Base-by-base conservation (phyloP, 148 eudicot genomes). In the Euryodendron excelsum region DNA sequence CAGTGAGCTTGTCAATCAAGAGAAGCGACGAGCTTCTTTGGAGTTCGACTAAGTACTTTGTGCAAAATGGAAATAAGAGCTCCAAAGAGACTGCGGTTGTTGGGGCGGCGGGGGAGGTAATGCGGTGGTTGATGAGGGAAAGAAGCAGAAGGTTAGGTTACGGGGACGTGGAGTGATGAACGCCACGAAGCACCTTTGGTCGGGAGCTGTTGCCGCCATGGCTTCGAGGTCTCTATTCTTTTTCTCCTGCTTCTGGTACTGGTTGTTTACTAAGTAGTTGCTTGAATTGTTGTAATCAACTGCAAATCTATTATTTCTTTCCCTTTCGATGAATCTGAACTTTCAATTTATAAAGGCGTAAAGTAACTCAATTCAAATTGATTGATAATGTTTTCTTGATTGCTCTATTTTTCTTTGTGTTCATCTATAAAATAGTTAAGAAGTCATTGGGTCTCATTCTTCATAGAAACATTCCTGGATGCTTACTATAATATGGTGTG, bases 141-240 rank as follows among this genome's bases (percentile, higher is more conserved):
- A 73, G 80, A 78, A 66, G 69, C 58, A 53, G 60, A 74, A 30
- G 58, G 64, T 44, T 45, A 44, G 83, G 23, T 47, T 80, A 1
- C 75, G 84, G 56, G 80, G 91, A 69, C 77, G 80, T 23, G 89
- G 90, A 15, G 91, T 96, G 18, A 74, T 92, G 78, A 94, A 94
- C 84, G 84, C 98, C 4, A 75, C 92, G 52, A 94, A 92, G 78
- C 98, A 94, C 79, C 82, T 94, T 41, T 94, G 98, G 93, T 89
- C 97, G 27, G 98, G 98, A 44, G 98, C 98, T 45, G 87, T 88
- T 39, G 97, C 98, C 66, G 98, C 97, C 76, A 94, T 92, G 98
- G 92, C 92, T 63, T 88, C 98, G 7, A 91, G 98, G 97, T 92
- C 65, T 62, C 70, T 60, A 12, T 28, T 48, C n/a, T 28, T 50